These are phyloP conservation scores for Saccharomycopsis vini DNA, from an alignment of 805 yeast genomes.

Conservation along the genomic window DNA sequence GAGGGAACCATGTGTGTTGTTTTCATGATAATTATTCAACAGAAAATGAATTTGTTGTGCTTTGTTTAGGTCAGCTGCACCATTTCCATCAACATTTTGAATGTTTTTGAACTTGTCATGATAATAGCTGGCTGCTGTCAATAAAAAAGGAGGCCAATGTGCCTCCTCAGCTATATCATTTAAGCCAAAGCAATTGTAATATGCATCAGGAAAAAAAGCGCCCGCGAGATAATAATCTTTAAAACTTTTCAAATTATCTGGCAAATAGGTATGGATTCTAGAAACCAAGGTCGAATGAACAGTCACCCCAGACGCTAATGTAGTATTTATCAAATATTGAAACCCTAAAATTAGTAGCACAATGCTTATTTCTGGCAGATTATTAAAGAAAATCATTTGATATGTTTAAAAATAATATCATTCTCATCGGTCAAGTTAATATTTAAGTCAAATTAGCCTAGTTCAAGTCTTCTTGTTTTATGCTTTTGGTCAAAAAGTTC, in stretches of 20 bases:
- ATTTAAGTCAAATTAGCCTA: too few species aligned
- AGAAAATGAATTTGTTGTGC: neutral
- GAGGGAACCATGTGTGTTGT: too few species aligned
- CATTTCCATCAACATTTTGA: neutral
- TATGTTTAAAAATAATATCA: too few species aligned
- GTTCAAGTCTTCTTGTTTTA: too few species aligned
- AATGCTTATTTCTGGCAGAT: too few species aligned
- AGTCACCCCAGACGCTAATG: neutral
- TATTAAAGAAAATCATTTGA: too few species aligned
- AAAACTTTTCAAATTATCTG: constrained; percentile 26
- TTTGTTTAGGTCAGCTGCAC: neutral
- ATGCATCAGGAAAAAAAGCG: constrained; percentile 61
- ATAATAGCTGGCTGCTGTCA: constrained; percentile 37
- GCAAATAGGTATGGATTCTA: constrained; percentile 26
- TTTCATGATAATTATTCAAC: neutral
- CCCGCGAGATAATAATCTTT: constrained; percentile 42
- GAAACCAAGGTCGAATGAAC: constrained; percentile 32
- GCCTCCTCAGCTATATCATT: constrained; percentile 49
- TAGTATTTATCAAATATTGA: too few species aligned
- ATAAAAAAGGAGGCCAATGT: constrained; percentile 64
- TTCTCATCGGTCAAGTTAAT: too few species aligned
- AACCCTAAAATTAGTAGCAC: too few species aligned
- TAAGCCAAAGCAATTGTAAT: constrained; percentile 48
- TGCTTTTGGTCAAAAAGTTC: neutral
- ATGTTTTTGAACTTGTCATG: constrained; percentile 21